Conservation (phyloP, 2,329 filamentous ascomycete species). For the Arthrobotrys conoides region DNA sequence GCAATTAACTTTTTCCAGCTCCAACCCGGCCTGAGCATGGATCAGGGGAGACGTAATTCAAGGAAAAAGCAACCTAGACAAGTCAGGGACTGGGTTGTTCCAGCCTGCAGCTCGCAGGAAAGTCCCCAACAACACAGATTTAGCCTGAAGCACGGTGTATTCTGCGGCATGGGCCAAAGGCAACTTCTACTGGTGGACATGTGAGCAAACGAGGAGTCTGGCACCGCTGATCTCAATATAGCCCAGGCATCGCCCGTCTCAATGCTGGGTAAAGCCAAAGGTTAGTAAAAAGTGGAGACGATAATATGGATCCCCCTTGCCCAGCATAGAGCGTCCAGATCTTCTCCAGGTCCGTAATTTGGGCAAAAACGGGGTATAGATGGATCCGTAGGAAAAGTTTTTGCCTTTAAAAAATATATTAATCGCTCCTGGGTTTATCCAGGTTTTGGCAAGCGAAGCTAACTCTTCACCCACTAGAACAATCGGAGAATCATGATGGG, state of each 20-base stretch:
- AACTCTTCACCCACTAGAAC: constrained; percentile 53
- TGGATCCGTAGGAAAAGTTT: constrained; percentile 10
- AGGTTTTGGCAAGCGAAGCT: constrained; percentile 39
- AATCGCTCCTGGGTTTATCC: constrained; percentile 59
- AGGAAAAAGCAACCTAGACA: constrained; percentile 22
- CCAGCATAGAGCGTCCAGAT: constrained; percentile 41
- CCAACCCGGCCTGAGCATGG: constrained; percentile 50
- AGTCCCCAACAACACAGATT: constrained; percentile 49
- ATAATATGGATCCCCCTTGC: constrained; percentile 32
- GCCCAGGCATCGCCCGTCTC: constrained; percentile 28
- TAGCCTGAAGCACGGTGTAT: constrained; percentile 49
- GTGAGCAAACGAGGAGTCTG: constrained; percentile 51
- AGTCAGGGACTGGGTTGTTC: constrained; percentile 46
- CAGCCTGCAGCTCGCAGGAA: constrained; percentile 49
- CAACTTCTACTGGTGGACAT: constrained; percentile 51
- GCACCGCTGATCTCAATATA: constrained; percentile 49
- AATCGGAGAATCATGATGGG: constrained; percentile 60
- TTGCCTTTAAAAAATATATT: constrained; percentile 46
- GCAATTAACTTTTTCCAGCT: constrained; percentile 61
- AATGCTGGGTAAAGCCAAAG: constrained; percentile 32
- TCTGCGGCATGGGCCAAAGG: constrained; percentile 26
- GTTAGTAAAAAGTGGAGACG: constrained; percentile 48
- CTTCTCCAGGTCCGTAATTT: constrained; percentile 28
- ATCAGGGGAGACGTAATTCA: constrained; percentile 19
- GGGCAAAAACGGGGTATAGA: constrained; percentile 12